These are phyloP conservation scores for Colletotrichum spinosum DNA, from an alignment of 2,329 filamentous ascomycete species.

Conservation along the genomic window DNA sequence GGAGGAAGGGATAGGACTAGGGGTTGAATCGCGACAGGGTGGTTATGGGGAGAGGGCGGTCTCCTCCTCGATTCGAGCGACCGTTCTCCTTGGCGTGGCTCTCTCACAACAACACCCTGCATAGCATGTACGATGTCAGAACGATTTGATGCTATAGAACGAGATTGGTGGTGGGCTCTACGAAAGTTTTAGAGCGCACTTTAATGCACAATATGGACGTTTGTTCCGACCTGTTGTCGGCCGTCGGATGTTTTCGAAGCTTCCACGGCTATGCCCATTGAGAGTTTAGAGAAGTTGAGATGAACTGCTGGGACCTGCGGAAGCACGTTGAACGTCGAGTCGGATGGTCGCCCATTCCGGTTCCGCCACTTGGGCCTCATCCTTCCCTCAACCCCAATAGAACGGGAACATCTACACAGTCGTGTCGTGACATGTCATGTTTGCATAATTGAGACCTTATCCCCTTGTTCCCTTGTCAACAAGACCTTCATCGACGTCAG, in stretches of 20 bases:
- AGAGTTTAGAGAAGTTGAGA: conserved; percentile 5
- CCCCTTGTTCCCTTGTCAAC: too few relatives aligned
- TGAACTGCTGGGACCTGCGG: conserved; percentile 8
- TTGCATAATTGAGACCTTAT: too few relatives aligned
- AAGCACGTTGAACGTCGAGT: neutral
- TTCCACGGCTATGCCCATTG: too few relatives aligned
- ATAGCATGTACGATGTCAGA: conserved; percentile 35
- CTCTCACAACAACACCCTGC: conserved; percentile 9
- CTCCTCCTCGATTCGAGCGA: conserved; percentile 18
- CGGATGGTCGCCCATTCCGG: too few relatives aligned
- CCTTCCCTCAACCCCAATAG: too few relatives aligned
- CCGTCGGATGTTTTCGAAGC: too few relatives aligned
- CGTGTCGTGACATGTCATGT: too few relatives aligned
- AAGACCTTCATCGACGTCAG: too few relatives aligned
- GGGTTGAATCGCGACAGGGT: conserved; percentile 1
- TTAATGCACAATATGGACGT: conserved; percentile 11
- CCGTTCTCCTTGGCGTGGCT: conserved; percentile 18
- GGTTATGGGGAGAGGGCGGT: conserved; percentile 10
- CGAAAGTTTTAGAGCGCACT: neutral
- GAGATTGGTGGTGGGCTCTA: conserved; percentile 15
- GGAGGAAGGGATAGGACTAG: neutral
- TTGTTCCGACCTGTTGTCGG: neutral
- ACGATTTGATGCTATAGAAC: conserved; percentile 29
- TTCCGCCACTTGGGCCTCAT: too few relatives aligned
- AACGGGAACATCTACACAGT: too few relatives aligned